These are phyloP conservation scores for Aspergillus thermomutatus DNA, from an alignment of 2,329 filamentous ascomycete genomes.

Conservation along the genomic window DNA sequence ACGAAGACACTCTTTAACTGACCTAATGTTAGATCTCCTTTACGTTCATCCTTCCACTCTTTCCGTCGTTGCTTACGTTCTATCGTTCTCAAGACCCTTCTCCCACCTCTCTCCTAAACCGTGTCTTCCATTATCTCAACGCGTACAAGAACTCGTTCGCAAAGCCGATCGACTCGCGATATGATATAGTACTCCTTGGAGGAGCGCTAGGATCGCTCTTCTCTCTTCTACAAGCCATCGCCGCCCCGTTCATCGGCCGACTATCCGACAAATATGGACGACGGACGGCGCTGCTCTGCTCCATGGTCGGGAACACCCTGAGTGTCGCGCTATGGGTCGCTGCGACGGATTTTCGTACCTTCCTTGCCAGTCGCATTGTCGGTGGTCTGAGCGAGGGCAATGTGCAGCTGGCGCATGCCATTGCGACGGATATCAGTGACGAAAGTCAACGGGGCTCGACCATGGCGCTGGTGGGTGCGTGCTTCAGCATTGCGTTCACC, in stretches of 20 bases:
- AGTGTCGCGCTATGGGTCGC: slow-evolving; percentile 93
- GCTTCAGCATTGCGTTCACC: slow-evolving; percentile 96
- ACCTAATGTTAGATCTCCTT: slow-evolving; percentile 75
- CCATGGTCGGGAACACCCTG: slow-evolving; percentile 89
- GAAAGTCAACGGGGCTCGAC: slow-evolving; percentile 79
- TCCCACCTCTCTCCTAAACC: slow-evolving; percentile 67
- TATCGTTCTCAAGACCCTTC: slow-evolving; percentile 77
- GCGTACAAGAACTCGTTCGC: slow-evolving; percentile 92
- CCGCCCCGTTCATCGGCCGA: slow-evolving; percentile 83
- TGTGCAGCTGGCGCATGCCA: slow-evolving; percentile 91
- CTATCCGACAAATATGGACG: slow-evolving; percentile 88
- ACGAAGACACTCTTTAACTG: neutral
- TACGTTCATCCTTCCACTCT: slow-evolving; percentile 95
- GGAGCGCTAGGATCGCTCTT: slow-evolving; percentile 93
- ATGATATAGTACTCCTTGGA: slow-evolving; percentile 93
- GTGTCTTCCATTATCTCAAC: slow-evolving; percentile 79
- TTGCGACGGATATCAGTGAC: slow-evolving; percentile 93
- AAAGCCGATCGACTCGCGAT: slow-evolving; percentile 88
- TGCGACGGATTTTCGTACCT: slow-evolving; percentile 91
- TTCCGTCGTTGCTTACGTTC: slow-evolving; percentile 92
- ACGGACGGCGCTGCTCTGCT: slow-evolving; percentile 79
- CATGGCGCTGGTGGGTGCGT: slow-evolving; percentile 94
- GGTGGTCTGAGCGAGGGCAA: slow-evolving; percentile 95
- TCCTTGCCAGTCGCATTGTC: slow-evolving; percentile 86
- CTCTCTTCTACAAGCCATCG: slow-evolving; percentile 85